Evolutionary conservation across 768 basidiomycete species (phyloP).

Genomic region (Leccinellum albellum): DNA sequence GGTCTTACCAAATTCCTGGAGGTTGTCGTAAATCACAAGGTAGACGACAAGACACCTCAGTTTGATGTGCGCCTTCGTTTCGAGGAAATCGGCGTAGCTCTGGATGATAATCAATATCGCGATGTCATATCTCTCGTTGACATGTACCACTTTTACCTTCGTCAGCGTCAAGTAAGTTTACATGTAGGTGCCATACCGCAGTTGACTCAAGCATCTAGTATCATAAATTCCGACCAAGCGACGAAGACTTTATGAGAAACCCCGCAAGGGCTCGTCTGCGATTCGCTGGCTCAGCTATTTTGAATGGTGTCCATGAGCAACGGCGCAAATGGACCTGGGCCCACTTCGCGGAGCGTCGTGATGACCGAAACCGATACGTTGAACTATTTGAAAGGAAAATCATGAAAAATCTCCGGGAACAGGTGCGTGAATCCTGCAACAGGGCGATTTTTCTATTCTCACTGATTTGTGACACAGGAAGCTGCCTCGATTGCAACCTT

Average conservation of each 20-base stretch:
- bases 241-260: conserved; percentile 57
- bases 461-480: conserved; percentile 40
- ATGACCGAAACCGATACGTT: conserved; percentile 84
- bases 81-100: conserved; percentile 86
- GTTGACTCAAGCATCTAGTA: conserved; percentile 44
- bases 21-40: conserved; percentile 80
- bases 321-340: conserved; percentile 88
- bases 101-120: conserved; percentile 93
- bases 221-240: conserved; percentile 69
- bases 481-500: conserved; percentile 51
- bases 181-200: not conserved
- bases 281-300: conserved; percentile 78
- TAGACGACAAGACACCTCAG: conserved; percentile 70
- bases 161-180: conserved; percentile 66
- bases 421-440: conserved; percentile 41
- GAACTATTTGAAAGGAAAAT: conserved; percentile 77
- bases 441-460: not conserved
- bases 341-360: conserved; percentile 82
- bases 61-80: conserved; percentile 87
- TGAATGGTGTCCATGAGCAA: conserved; percentile 79
- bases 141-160: conserved; percentile 93
- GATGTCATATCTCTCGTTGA: conserved; percentile 90
- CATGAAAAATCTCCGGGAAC: conserved; percentile 46
- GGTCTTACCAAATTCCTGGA: conserved; percentile 26
- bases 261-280: conserved; percentile 63